Base-by-base conservation (phyloP, 108 stramenopile species). In the Licmophora abbreviata region DNA sequence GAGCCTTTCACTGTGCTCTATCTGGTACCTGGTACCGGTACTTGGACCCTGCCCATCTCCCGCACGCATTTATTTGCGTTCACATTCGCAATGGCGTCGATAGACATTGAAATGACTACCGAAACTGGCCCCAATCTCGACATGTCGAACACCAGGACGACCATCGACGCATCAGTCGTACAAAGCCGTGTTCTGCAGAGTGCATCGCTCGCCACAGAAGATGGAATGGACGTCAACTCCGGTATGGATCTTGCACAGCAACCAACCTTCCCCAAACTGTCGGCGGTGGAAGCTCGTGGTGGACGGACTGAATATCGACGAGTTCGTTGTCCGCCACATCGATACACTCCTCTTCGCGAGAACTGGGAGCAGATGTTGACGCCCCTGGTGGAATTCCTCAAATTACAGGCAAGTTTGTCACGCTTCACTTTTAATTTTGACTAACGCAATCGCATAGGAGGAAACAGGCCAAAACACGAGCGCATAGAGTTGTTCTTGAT, bases 341-440 rank as follows among this genome's bases (percentile, higher is more conserved):
- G 99, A 15, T 89, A 92, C 56, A 96, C 97, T 17, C 95, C 95
- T 14, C 76, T 97, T 11, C 76, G 94, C 3, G 75, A 90, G 36
- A 56, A 72, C 44, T 97, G 97, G 97, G 93, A 95, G 59, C 62
- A 76, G 42, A 84, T 97, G 21, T 51, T 97, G 27, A 82, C 82
- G 21, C 97, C 97, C 4, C 48, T 98, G 22, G 96, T 98, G 37
- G 79, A 98, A 66, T 95, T 92, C 62, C 83, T 99, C 54, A 96
- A 96, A 59, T 81, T 99, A 14, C 88, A 90, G 69, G 77, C 69
- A 63, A 29, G 77, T 30, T 64, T 49, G 48, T 29, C 9, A 11
- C 12, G 34, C 12, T 35, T 11, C 34, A n/a, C n/a, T n/a, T 48
- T 27, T 22, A 31, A 50, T 3, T 3, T 31, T 17, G 1, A 50